These are phyloP conservation scores for Grigorovia transvaalensis DNA, from an alignment of 805 yeast species.

Conservation along the genomic window DNA sequence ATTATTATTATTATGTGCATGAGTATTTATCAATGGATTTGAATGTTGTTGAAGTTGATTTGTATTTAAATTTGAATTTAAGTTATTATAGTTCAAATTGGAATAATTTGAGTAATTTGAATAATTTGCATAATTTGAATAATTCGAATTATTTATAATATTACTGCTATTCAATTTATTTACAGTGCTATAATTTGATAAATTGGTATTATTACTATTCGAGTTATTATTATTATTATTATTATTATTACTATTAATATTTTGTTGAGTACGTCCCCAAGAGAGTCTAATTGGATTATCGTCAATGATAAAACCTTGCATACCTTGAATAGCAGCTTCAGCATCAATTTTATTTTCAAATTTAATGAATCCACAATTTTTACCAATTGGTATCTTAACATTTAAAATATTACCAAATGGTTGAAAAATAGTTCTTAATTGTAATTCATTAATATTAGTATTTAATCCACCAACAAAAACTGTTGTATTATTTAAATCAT, in stretches of 20 bases:
- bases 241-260: conserved; percentile 4
- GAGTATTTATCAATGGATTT: not conserved
- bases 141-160: not conserved
- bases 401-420: conserved; percentile 64
- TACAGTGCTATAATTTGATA: not conserved
- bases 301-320: conserved; percentile 73
- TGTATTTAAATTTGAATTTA: not conserved
- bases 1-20: not conserved
- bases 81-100: not conserved
- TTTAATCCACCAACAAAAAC: conserved; percentile 72
- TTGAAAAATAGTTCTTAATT: conserved; percentile 50
- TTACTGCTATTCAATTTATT: not conserved
- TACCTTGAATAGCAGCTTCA: conserved; percentile 62
- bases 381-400: conserved; percentile 68
- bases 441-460: conserved; percentile 48
- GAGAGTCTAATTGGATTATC: conserved; percentile 63
- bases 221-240: not conserved
- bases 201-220: not conserved
- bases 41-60: not conserved
- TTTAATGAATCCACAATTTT: conserved; percentile 71
- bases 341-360: conserved; percentile 61
- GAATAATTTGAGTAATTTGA: not conserved
- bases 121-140: not conserved
- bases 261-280: conserved; percentile 48
- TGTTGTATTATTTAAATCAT: conserved; percentile 42